phyloP scores from a whole-genome alignment of 2,329 filamentous ascomycete genomes.

The Aspergillus texensis region DNA sequence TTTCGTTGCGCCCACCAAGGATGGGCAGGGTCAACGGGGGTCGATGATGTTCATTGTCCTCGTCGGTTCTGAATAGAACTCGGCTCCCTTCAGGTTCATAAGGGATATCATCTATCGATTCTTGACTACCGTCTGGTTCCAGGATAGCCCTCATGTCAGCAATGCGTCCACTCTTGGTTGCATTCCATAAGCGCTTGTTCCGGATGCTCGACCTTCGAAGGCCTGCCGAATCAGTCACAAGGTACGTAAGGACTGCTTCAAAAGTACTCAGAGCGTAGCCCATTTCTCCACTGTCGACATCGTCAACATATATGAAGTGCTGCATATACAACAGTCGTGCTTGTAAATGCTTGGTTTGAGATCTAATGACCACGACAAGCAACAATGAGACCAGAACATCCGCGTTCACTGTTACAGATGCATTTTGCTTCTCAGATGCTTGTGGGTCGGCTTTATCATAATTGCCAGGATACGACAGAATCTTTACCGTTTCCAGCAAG shows the following conservation, averaged over 20 bases:
- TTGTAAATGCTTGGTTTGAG: slow-evolving; percentile 83
- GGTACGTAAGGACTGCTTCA: slow-evolving; percentile 88
- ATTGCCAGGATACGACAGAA: slow-evolving; percentile 68
- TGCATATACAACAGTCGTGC: slow-evolving; percentile 92
- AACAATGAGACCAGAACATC: slow-evolving; percentile 91
- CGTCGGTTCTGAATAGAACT: slow-evolving; percentile 39
- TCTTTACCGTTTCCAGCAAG: slow-evolving; percentile 78
- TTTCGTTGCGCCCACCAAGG: slow-evolving; percentile 24
- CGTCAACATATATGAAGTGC: slow-evolving; percentile 96
- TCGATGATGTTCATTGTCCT: slow-evolving; percentile 31
- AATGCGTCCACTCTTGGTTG: slow-evolving; percentile 75
- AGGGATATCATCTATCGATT: slow-evolving; percentile 31
- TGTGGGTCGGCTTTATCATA: slow-evolving; percentile 43
- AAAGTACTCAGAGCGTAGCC: slow-evolving; percentile 96
- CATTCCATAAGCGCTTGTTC: slow-evolving; percentile 87
- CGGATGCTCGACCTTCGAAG: slow-evolving; percentile 81
- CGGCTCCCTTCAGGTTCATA: slow-evolving; percentile 45
- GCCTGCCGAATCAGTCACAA: slow-evolving; percentile 78
- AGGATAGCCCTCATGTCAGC: slow-evolving; percentile 76
- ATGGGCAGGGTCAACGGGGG: slow-evolving; percentile 25
- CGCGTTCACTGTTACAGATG: slow-evolving; percentile 72
- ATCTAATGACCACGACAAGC: slow-evolving; percentile 87
- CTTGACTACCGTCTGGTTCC: slow-evolving; percentile 65
- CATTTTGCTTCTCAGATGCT: slow-evolving; percentile 55
- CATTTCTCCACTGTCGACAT: slow-evolving; percentile 94